These are phyloP conservation scores for Turritis glabra DNA, from an alignment of 345 rosid species.

Conservation along the genomic window DNA sequence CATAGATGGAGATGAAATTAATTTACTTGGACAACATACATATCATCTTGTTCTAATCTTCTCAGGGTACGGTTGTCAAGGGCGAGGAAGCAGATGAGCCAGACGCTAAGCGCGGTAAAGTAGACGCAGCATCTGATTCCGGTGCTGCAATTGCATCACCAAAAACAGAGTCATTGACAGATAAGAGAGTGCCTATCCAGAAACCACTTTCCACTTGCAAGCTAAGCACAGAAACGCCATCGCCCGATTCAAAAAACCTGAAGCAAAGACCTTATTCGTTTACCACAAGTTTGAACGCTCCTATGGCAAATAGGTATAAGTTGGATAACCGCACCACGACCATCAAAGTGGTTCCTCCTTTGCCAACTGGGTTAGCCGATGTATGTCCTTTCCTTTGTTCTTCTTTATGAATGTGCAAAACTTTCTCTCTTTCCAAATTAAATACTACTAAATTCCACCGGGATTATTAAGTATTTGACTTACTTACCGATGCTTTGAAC, in stretches of 20 bases:
- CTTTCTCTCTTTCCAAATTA: background rate
- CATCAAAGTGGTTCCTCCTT: conserved; percentile 70
- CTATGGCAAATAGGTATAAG: conserved; percentile 63
- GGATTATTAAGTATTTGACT: background rate
- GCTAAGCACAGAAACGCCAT: conserved; percentile 36
- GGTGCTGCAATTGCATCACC: conserved; percentile 41
- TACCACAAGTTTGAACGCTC: conserved; percentile 38
- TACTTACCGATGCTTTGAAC: conserved; percentile 18
- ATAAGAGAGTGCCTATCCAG: conserved; percentile 50
- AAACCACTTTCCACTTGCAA: conserved; percentile 44
- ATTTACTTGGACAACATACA: background rate
- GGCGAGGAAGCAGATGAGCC: conserved; percentile 61
- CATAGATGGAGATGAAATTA: conserved; percentile 12
- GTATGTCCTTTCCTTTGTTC: conserved; percentile 49
- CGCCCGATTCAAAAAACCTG: conserved; percentile 45
- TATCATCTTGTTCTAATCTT: conserved; percentile 19
- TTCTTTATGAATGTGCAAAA: conserved; percentile 16
- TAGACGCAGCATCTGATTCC: conserved; percentile 49
- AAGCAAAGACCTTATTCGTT: conserved; percentile 48
- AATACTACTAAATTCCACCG: background rate
- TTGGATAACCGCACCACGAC: conserved; percentile 82
- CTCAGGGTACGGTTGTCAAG: conserved; percentile 77
- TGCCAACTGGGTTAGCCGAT: conserved; percentile 75
- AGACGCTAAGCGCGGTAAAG: conserved; percentile 61
- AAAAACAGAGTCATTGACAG: conserved; percentile 37